Conservation (phyloP, 805 yeast species). For the Kuraishia borneana region DNA sequence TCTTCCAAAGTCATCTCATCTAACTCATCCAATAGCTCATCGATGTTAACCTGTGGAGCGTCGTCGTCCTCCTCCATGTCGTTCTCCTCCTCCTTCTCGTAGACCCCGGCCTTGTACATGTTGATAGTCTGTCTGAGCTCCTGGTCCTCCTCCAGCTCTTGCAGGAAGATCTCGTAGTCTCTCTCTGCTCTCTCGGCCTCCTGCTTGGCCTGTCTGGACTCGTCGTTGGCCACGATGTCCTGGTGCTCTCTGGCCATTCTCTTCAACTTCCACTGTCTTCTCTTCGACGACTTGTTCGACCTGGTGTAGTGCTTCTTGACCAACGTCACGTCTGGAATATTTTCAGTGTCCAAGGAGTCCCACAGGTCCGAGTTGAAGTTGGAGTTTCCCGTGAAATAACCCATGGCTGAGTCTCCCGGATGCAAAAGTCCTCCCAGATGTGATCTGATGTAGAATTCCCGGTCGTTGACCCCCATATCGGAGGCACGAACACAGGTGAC, state of each 20-base stretch:
- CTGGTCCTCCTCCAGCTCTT: slow-evolving; percentile 93
- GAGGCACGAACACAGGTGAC: slow-evolving; percentile 81
- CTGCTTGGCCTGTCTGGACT: slow-evolving; percentile 67
- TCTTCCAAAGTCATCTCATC: slow-evolving; percentile 86
- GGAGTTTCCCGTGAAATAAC: slow-evolving; percentile 76
- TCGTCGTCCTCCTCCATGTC: slow-evolving; percentile 57
- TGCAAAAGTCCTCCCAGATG: slow-evolving; percentile 92
- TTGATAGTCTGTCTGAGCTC: slow-evolving; percentile 89
- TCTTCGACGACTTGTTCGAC: slow-evolving; percentile 62
- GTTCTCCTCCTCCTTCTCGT: slow-evolving; percentile 24
- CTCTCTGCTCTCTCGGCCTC: slow-evolving; percentile 87
- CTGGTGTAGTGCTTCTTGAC: slow-evolving; percentile 85
- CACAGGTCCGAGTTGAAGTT: slow-evolving; percentile 83
- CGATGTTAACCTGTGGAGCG: slow-evolving; percentile 82
- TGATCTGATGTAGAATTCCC: slow-evolving; percentile 72
- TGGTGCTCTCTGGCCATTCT: slow-evolving; percentile 96
- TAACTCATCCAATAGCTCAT: slow-evolving; percentile 88
- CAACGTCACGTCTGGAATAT: slow-evolving; percentile 74
- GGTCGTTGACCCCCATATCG: slow-evolving; percentile 82
- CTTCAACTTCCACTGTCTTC: slow-evolving; percentile 84
- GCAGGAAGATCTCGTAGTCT: slow-evolving; percentile 92
- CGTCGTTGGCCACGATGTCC: slow-evolving; percentile 68
- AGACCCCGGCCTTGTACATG: slow-evolving; percentile 57
- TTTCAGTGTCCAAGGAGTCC: slow-evolving; percentile 54
- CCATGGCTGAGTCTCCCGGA: slow-evolving; percentile 93